Evolutionary conservation across 2,329 filamentous ascomycete species (phyloP), one percentile per base, ranked within the genome.

Genomic region (Botrytis tulipae): DNA sequence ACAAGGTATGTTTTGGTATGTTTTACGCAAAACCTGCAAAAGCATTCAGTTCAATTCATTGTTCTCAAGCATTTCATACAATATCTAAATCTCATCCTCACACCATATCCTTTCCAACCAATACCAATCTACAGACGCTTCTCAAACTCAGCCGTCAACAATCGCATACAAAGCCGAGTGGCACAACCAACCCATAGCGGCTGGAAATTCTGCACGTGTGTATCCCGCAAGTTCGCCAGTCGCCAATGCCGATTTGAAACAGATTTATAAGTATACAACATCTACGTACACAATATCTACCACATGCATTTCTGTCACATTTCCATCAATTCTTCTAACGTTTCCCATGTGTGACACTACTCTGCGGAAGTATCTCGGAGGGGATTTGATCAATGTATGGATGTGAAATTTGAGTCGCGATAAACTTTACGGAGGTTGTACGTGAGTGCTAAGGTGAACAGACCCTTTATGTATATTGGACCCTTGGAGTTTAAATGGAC

Each of bases 271-370:
- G 8, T 25, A 37, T 37, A 37, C 32, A 35, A 61, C 59, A 51
- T 51, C 48, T 51, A 60, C 32, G 57, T 60, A 60, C 57, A 60
- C 57, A 60, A 35, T 32, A 37, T 60, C 16, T 32, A 22, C 40
- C 20, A 48, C 22, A 66, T 66, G 29, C 29, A 51, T 66, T 66
- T 48, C 44, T 51, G 35, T 66, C 44, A 66, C 63, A 37, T 66
- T 66, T n/a, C 44, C 44, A 66, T 66, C 37, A 66, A 16, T 35
- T 48, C 22, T 63, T 22, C 25, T 0, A 20, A 25, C 18, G n/a
- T 44, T 37, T 51, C 14, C 22, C 42, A 66, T 25, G 12, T 63
- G 63, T 66, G 6, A 51, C 32, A 37, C 4, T 54, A 18, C 48
- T 16, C n/a, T 54, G 25, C 63, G 63, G 63, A 48, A 8, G 29